Base-by-base conservation (phyloP, 2,329 filamentous ascomycete species). In the Phyllosticta capitalensis region DNA sequence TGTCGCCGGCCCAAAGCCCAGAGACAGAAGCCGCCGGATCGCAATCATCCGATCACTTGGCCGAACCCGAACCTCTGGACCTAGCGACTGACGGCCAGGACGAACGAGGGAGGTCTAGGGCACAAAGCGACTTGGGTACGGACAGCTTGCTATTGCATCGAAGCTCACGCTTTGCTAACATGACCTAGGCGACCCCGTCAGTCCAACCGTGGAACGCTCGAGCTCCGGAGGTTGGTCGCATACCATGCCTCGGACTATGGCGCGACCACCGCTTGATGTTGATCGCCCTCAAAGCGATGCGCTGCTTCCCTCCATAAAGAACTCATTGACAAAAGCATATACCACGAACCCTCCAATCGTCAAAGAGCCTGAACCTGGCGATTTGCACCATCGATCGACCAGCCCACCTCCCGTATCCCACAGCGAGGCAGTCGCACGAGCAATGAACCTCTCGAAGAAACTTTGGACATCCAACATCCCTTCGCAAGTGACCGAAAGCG, bases 401-500 rank as follows among this genome's bases (percentile, higher is more conserved):
- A 95, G 89, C 66, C 90, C 90, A 0, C 89, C 90, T 5, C 86
- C 86, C 0, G 69, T 92, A 19, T 83, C 85, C 0, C 81, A 84
- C 0, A 80, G 81, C 54, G 89, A 95, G 69, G 92, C 92, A 7
- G 81, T 95, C 61, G 85, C 90, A 62, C 85, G 94, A 64, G 94
- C 94, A 7, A 84, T 88, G 69, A 85, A 87, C 26, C 79, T 99
- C 10, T 96, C 92, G 9, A 89, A 90, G 70, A 92, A 92, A 71
- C 81, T 99, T 2, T 89, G 89, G 52, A 87, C 85, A 2, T 94
- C 89, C 54, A 96, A 97, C 69, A 97, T 99, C 61, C 90, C 91
- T 5, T 94, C 88, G 60, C 87, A 90, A 64, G 86, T 99, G n/a
- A 97, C 88, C 0, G 91, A 95, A 60, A 88, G 84, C 0, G 94